phyloP scores from a whole-genome alignment of 805 yeast genomes.

The Ogataea parapolymorpha region DNA sequence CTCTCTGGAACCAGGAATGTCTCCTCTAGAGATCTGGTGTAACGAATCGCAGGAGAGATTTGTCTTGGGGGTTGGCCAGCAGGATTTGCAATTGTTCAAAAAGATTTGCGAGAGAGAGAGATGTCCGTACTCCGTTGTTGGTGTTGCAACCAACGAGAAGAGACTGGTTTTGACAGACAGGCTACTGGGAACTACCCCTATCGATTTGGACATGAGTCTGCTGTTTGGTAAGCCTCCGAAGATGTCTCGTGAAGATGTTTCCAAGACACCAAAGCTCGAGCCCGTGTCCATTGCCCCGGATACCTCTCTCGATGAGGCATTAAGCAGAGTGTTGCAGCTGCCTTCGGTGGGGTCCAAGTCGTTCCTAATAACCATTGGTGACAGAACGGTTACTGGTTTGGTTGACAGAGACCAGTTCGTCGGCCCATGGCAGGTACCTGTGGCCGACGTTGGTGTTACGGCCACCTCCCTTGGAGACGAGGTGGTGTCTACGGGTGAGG shows the following conservation, averaged over 20 bases:
- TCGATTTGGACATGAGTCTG: constrained; percentile 92
- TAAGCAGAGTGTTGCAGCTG: constrained; percentile 76
- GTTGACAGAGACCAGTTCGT: constrained; percentile 98
- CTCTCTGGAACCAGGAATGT: constrained; percentile 94
- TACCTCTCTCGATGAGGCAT: constrained; percentile 55
- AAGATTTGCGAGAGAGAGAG: constrained; percentile 90
- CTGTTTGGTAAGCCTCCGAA: constrained; percentile 97
- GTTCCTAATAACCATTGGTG: constrained; percentile 96
- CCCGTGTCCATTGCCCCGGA: constrained; percentile 32
- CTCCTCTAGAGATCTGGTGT: constrained; percentile 99
- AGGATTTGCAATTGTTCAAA: constrained; percentile 67
- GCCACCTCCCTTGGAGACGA: constrained; percentile 81
- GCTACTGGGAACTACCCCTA: constrained; percentile 76
- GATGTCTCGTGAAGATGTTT: constrained; percentile 72
- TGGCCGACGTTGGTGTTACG: constrained; percentile 96
- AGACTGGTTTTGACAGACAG: constrained; percentile 78
- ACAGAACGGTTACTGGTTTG: constrained; percentile 94
- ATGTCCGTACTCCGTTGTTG: constrained; percentile 94
- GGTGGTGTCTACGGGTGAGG: constrained; percentile 83
- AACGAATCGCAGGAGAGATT: constrained; percentile 98
- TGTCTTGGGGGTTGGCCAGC: constrained; percentile 86
- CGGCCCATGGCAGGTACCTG: constrained; percentile 99
- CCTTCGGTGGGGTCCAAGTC: constrained; percentile 96
- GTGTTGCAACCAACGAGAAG: constrained; percentile 85
- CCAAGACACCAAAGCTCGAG: constrained; percentile 53